Percentiles rank a stretch among this genome's conserved stretches.
Conservation (phyloP, 1,284 basidiomycete genomes). For the Apiotrichum gamsii region DNA sequence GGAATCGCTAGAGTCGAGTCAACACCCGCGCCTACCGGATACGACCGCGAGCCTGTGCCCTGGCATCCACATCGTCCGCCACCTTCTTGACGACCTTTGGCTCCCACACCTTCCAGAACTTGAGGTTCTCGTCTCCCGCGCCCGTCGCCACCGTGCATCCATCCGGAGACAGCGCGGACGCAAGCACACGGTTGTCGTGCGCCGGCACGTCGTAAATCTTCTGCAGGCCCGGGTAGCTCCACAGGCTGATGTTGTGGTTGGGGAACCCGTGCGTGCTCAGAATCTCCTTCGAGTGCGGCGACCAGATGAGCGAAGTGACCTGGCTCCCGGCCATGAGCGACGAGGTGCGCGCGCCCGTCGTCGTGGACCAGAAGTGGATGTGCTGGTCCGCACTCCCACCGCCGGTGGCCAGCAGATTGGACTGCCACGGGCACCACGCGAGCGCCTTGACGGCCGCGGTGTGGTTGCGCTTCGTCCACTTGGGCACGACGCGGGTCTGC, state of each 20-base stretch:
- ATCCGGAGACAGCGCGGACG: conserved; percentile 74
- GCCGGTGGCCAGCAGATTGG: conserved; percentile 82
- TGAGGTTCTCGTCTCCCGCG: conserved; percentile 87
- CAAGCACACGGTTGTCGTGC: conserved; percentile 82
- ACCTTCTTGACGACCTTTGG: conserved; percentile 32
- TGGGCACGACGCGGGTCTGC: conserved; percentile 60
- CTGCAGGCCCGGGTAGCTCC: conserved; percentile 56
- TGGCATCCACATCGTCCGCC: conserved; percentile 17
- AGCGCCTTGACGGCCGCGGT: conserved; percentile 94
- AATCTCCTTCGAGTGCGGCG: conserved; percentile 82
- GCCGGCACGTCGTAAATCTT: conserved; percentile 85
- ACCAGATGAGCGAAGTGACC: conserved; percentile 87
- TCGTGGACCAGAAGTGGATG: conserved; percentile 88
- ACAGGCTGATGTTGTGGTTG: conserved; percentile 53
- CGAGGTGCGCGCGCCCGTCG: conserved; percentile 79
- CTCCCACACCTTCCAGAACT: conserved; percentile 53
- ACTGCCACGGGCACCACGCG: conserved; percentile 97
- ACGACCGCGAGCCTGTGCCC: conserved; percentile 14
- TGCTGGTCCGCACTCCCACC: conserved; percentile 92
- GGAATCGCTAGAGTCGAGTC: too few species aligned
- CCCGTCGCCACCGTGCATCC: conserved; percentile 85
- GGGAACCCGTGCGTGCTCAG: conserved; percentile 91
- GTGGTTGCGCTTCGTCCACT: conserved; percentile 91
- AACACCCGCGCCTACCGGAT: too few species aligned
- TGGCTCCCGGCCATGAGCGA: conserved; percentile 78